Base-by-base conservation (phyloP, 768 basidiomycete genomes). In the Dacryopinax primogenitus region DNA sequence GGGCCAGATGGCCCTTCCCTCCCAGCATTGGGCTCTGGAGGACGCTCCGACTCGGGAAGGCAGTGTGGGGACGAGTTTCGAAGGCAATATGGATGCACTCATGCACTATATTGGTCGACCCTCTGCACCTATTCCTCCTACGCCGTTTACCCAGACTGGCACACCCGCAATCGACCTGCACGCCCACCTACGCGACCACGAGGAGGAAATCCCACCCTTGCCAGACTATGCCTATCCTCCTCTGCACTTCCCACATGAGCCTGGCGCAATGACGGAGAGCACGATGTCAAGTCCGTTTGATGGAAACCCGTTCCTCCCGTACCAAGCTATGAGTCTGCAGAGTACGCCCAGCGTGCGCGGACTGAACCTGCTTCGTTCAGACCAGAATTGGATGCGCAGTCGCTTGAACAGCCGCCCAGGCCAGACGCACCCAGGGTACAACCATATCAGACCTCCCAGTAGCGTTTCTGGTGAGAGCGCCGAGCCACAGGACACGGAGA, bases 121-220 rank as follows among this genome's bases (percentile, higher is more conserved):
- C 6, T 51, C 47, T n/a, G 67, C 67, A 3, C 67, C 67, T 28
- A 65, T 67, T 26, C 67, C 67, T n/a, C 65, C 67, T 2, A 67
- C 67, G 26, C 67, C 67, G n/a, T 64, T 66, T 21, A 66, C 67
- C 0, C 33, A 36, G 32, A 44, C 63, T 15, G 51, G 44, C 66
- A 47, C 37, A 12, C 47, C 37, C 11, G 28, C n/a, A 15, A 37
- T 39, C 41, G 35, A 39, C 37, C 21, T 21, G 34, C 44, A 58
- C 34, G 7, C 6, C 7, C 4, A 62, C 36, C 62, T 30, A 15
- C 1, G 39, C 39, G n/a, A 62, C 18, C 58, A 62, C 21, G 28
- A 39, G 32, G 33, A 44, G 21, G 6, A 66, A 33, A 33, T 65
- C 58, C 35, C 35, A 18, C 23, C 64, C 28, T 26, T 36, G 30